Conservation (phyloP, 2,329 filamentous ascomycete genomes). For the Epichloe scottii region DNA sequence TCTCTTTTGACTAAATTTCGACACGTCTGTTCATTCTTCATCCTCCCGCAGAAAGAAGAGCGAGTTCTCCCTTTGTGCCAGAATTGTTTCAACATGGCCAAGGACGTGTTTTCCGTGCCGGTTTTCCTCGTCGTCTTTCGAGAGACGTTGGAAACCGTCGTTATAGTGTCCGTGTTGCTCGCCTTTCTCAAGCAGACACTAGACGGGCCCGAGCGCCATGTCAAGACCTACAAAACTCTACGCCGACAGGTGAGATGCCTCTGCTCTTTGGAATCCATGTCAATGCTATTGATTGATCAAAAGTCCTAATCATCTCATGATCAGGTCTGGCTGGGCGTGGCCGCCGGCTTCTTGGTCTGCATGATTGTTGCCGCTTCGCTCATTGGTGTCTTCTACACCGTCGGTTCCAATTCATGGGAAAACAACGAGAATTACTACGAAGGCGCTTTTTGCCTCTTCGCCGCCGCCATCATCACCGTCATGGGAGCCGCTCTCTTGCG, state of each 20-base stretch:
- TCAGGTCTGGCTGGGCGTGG: slow-evolving; percentile 49
- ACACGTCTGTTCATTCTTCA: not conserved
- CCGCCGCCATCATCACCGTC: slow-evolving; percentile 66
- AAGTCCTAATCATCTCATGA: too few species aligned
- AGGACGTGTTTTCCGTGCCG: slow-evolving; percentile 62
- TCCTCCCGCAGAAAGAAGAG: not conserved
- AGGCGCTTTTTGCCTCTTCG: slow-evolving; percentile 63
- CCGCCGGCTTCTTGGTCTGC: slow-evolving; percentile 49
- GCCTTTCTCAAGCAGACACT: slow-evolving; percentile 77
- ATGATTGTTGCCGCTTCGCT: slow-evolving; percentile 52
- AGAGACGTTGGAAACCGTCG: slow-evolving; percentile 69
- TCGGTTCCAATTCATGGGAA: slow-evolving; percentile 55
- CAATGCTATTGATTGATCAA: too few species aligned
- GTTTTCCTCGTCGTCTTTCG: slow-evolving; percentile 88
- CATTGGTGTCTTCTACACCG: slow-evolving; percentile 59
- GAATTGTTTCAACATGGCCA: slow-evolving; percentile 34
- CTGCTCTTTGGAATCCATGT: too few species aligned
- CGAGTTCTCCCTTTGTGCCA: not conserved
- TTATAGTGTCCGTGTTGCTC: slow-evolving; percentile 78
- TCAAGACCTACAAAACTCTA: slow-evolving; percentile 51
- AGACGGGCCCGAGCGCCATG: slow-evolving; percentile 48
- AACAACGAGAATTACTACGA: slow-evolving; percentile 67
- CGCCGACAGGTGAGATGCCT: slow-evolving; percentile 42
- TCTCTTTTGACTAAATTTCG: not conserved
- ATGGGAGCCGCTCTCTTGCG: slow-evolving; percentile 72